These are phyloP conservation scores for Lumnitzera racemosa DNA, from an alignment of 345 rosid species.

Conservation along the genomic window DNA sequence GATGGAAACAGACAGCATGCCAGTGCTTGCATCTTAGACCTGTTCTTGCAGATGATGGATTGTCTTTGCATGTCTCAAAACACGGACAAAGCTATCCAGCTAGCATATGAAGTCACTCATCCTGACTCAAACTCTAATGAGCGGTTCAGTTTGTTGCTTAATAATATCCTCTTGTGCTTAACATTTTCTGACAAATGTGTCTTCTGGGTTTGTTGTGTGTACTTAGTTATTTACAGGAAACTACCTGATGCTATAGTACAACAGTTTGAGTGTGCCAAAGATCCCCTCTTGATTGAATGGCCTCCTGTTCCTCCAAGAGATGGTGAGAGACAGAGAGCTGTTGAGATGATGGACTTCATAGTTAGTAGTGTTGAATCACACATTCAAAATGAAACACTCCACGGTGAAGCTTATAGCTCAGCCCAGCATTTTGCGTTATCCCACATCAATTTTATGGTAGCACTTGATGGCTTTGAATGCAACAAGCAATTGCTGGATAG, in stretches of 20 bases:
- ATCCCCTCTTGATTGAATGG: slow-evolving; percentile 65
- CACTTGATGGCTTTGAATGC: slow-evolving; percentile 40
- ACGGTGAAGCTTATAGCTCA: slow-evolving; percentile 22
- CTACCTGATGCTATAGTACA: slow-evolving; percentile 70
- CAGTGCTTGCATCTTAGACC: slow-evolving; percentile 83
- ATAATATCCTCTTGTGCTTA: slow-evolving; percentile 78
- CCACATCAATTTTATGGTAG: slow-evolving; percentile 52
- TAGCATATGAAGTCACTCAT: slow-evolving; percentile 32
- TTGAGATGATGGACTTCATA: slow-evolving; percentile 44
- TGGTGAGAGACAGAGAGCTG: slow-evolving; percentile 47
- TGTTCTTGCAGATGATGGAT: slow-evolving; percentile 84
- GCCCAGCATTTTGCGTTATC: slow-evolving; percentile 50
- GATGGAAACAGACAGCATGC: slow-evolving; percentile 29
- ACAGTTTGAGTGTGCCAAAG: slow-evolving; percentile 70
- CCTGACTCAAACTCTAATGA: slow-evolving; percentile 47
- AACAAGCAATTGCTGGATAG: slow-evolving; percentile 41
- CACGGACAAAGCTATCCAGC: slow-evolving; percentile 51
- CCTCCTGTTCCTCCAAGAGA: slow-evolving; percentile 44
- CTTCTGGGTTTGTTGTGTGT: slow-evolving; percentile 98
- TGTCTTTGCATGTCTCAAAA: slow-evolving; percentile 74
- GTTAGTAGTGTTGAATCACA: slow-evolving; percentile 26
- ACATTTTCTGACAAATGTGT: slow-evolving; percentile 86
- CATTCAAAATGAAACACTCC: slow-evolving; percentile 18
- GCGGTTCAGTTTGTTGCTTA: slow-evolving; percentile 49
- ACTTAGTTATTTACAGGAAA: slow-evolving; percentile 96